Percentiles rank a stretch among this genome's conserved stretches.
These are phyloP conservation scores for Yamadazyma siamensis DNA, from an alignment of 1,139 yeast species.

Conservation along the genomic window DNA sequence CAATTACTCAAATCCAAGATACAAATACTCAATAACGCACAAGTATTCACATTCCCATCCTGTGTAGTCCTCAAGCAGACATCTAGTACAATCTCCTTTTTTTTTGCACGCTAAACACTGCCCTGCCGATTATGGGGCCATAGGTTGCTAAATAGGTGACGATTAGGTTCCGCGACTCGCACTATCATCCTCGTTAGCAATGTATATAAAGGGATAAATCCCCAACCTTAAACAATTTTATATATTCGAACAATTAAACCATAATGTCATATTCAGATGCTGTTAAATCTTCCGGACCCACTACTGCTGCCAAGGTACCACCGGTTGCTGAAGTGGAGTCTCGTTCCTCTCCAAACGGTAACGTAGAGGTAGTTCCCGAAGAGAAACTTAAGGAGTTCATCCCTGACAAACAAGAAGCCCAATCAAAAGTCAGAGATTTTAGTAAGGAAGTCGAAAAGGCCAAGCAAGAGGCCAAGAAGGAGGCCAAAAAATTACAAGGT, in stretches of 20 bases:
- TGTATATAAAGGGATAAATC: conserved; percentile 3
- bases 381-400: conserved; percentile 28
- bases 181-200: too few relatives aligned
- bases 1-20: too few relatives aligned
- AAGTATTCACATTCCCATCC: too few relatives aligned
- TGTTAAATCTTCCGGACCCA: conserved; percentile 38
- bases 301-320: conserved; percentile 22
- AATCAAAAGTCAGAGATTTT: conserved; percentile 12
- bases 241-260: conserved; percentile 1
- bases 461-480: conserved; percentile 6
- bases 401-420: conserved; percentile 19
- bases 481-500: conserved; percentile 1
- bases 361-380: conserved; percentile 25
- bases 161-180: too few relatives aligned
- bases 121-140: too few relatives aligned
- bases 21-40: too few relatives aligned
- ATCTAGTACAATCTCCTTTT: too few relatives aligned
- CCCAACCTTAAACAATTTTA: conserved; percentile 1
- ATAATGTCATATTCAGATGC: conserved; percentile 36
- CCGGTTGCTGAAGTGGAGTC: conserved; percentile 15
- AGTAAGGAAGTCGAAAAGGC: conserved; percentile 14
- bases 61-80: too few relatives aligned
- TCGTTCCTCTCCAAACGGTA: conserved; percentile 21
- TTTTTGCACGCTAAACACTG: too few relatives aligned
- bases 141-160: too few relatives aligned